Conservation (phyloP, 2,329 filamentous ascomycete genomes). For the Diaporthe sp. region DNA sequence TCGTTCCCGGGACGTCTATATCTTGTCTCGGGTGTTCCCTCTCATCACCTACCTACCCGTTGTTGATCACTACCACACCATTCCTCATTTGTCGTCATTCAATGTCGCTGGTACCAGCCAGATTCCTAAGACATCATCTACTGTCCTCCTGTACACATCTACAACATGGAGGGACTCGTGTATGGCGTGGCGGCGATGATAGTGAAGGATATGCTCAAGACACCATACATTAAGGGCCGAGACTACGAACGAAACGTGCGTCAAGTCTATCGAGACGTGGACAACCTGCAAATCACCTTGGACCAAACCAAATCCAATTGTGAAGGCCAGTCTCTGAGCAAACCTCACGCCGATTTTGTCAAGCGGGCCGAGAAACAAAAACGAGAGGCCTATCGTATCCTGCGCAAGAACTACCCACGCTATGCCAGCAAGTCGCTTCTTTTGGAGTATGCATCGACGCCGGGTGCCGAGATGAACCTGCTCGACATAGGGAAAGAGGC, state of each 20-base stretch:
- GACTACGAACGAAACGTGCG: conserved; percentile 36
- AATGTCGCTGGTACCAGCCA: neutral
- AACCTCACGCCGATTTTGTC: conserved; percentile 2
- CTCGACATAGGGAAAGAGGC: conserved; percentile 34
- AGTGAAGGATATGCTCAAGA: conserved; percentile 32
- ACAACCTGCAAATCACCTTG: conserved; percentile 31
- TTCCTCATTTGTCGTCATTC: neutral
- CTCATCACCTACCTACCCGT: neutral
- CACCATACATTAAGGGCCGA: conserved; percentile 23
- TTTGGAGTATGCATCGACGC: conserved; percentile 21
- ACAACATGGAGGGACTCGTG: conserved; percentile 30
- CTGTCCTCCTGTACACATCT: neutral
- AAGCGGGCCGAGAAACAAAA: conserved; percentile 21
- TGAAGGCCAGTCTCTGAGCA: conserved; percentile 3
- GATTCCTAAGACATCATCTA: neutral
- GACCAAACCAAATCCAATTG: conserved; percentile 33
- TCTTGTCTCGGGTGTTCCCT: neutral
- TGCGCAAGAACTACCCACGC: conserved; percentile 19
- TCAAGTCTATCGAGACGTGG: conserved; percentile 31
- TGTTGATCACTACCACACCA: neutral
- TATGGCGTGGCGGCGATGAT: conserved; percentile 31
- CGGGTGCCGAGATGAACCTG: conserved; percentile 30
- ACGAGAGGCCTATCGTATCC: neutral
- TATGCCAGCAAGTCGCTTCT: neutral
- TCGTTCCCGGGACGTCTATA: neutral